These are phyloP conservation scores for Candida montana DNA, from an alignment of 805 yeast genomes.

Conservation along the genomic window DNA sequence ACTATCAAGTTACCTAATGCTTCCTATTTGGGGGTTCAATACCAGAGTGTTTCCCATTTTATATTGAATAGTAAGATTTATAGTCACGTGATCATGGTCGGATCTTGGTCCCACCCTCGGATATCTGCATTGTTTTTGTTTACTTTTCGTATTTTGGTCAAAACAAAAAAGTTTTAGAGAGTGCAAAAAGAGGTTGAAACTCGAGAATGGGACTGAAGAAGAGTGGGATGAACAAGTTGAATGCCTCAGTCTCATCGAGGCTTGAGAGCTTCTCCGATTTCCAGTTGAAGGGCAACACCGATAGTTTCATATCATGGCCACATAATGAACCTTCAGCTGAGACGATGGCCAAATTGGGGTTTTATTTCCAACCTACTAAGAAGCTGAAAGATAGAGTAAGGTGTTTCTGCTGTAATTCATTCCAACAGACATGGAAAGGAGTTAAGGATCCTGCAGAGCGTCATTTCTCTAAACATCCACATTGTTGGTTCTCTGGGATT, in stretches of 20 bases:
- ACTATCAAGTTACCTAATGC: too few species aligned
- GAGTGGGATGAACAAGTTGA: not conserved
- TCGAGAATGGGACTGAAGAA: not conserved
- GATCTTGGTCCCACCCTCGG: constrained; percentile 4
- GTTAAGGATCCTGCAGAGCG: constrained; percentile 44
- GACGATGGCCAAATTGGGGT: constrained; percentile 53
- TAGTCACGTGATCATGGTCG: not conserved
- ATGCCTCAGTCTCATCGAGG: not conserved
- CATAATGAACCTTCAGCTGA: constrained; percentile 25
- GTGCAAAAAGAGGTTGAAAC: not conserved
- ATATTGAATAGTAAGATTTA: too few species aligned
- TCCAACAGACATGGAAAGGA: constrained; percentile 54
- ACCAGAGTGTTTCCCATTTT: too few species aligned
- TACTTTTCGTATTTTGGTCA: constrained; percentile 4
- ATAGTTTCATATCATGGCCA: constrained; percentile 21
- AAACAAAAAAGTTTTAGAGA: not conserved
- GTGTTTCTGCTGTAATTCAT: constrained; percentile 51
- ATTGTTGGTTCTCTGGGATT: constrained; percentile 25
- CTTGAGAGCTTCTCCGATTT: constrained; percentile 13
- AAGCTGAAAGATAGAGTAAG: constrained; percentile 46
- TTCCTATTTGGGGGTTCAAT: too few species aligned
- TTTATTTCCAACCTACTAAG: constrained; percentile 54
- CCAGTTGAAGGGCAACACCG: constrained; percentile 8
- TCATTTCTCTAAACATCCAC: constrained; percentile 34
- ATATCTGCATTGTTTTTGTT: constrained; percentile 1